These are phyloP conservation scores for Escovopsis sp. DNA, from an alignment of 2,329 filamentous ascomycete species.

Conservation along the genomic window DNA sequence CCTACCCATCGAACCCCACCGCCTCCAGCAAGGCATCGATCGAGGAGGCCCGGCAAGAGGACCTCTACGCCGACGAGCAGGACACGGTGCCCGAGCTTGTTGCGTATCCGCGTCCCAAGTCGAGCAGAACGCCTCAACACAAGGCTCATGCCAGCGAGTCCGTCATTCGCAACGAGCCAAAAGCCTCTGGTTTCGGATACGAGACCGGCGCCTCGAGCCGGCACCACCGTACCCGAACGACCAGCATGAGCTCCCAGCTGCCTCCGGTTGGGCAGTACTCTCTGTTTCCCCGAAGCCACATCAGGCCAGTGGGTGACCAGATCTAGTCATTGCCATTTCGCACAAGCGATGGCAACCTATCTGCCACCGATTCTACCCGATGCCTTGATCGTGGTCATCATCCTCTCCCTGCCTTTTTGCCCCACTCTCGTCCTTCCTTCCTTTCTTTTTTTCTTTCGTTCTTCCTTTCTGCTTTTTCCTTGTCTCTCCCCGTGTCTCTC, in stretches of 20 bases:
- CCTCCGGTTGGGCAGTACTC: conserved; percentile 32
- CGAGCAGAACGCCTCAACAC: conserved; percentile 14
- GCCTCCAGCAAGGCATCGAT: conserved; percentile 1
- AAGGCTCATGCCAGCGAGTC: conserved; percentile 24
- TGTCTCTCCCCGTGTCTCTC: too few relatives aligned
- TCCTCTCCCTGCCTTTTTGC: too few relatives aligned
- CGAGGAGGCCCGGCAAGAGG: too few relatives aligned
- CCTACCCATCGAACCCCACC: conserved; percentile 17
- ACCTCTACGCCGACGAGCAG: neutral
- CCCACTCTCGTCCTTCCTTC: neutral
- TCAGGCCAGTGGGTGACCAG: conserved; percentile 17
- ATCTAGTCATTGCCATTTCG: conserved; percentile 11
- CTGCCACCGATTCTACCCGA: too few relatives aligned
- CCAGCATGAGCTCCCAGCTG: conserved; percentile 26
- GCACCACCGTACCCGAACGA: conserved; percentile 29
- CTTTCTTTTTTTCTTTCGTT: too few relatives aligned
- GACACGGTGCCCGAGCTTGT: conserved; percentile 22
- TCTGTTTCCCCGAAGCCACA: conserved; percentile 25
- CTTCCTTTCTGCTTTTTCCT: neutral
- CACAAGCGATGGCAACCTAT: neutral
- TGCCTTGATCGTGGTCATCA: neutral
- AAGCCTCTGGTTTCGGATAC: conserved; percentile 1
- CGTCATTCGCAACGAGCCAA: conserved; percentile 15
- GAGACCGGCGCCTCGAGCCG: conserved; percentile 8
- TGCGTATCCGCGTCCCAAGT: conserved; percentile 11